Conservation (phyloP, 164 flowering plant species). For the Brasenia schreberi region DNA sequence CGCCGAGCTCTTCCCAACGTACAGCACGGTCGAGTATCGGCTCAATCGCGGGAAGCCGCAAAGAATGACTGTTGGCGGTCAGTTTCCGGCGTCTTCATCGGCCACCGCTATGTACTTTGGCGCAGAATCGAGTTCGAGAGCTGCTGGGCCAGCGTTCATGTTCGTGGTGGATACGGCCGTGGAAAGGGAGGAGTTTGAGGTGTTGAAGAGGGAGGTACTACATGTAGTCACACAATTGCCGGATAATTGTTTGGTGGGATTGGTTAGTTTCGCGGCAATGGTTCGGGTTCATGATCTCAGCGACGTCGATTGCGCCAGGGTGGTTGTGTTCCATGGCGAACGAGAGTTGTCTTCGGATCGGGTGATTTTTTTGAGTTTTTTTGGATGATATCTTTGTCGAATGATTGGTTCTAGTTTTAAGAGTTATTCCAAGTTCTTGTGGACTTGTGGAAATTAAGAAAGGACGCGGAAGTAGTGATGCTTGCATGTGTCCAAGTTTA, state of each 20-base stretch:
- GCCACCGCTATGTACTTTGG: slow-evolving; percentile 13
- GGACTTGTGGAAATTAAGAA: too few relatives aligned
- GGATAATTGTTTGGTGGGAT: slow-evolving; percentile 64
- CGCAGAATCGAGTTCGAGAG: neutral
- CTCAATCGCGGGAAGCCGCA: slow-evolving; percentile 11
- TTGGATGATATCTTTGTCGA: too few relatives aligned
- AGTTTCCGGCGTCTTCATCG: slow-evolving; percentile 12
- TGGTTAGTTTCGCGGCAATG: slow-evolving; percentile 71
- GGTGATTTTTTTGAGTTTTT: slow-evolving; percentile 23
- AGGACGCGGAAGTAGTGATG: too few relatives aligned
- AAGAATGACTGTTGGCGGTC: slow-evolving; percentile 10
- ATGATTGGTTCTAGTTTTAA: too few relatives aligned
- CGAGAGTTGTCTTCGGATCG: slow-evolving; percentile 58
- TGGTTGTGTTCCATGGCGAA: slow-evolving; percentile 69
- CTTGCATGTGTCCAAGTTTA: too few relatives aligned
- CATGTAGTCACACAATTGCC: slow-evolving; percentile 61
- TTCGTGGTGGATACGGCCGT: slow-evolving; percentile 73
- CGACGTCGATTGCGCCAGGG: slow-evolving; percentile 55
- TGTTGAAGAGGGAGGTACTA: slow-evolving; percentile 64
- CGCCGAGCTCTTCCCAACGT: slow-evolving; percentile 88
- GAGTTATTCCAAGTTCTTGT: too few relatives aligned
- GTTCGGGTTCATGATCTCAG: slow-evolving; percentile 76
- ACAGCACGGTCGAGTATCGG: slow-evolving; percentile 71
- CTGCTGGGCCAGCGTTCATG: slow-evolving; percentile 10
- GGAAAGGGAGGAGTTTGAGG: slow-evolving; percentile 56